Base-by-base conservation (phyloP, 495 filamentous ascomycete species). In the Penicillium ochrochloron region DNA sequence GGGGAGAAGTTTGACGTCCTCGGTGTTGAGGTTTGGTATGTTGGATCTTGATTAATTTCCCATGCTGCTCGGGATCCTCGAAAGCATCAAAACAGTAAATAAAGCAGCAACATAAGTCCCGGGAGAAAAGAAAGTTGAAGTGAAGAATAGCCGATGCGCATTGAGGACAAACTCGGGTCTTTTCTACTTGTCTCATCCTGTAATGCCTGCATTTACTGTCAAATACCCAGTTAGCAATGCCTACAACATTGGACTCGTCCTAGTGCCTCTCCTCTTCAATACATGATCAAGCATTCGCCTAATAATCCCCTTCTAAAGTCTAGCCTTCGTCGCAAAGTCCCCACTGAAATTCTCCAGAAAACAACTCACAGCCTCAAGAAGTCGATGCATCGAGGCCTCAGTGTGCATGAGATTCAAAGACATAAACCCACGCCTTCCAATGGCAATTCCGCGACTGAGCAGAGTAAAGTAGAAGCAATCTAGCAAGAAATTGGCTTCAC, bases 1-100 rank as follows among this genome's bases (percentile, higher is more conserved):
- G 95, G 95, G 6, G 86, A 88, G 69, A 97, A 97, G 72, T 99
- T 97, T 70, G 93, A 95, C 58, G 85, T 99, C 7, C 66, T 97
- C 2, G 94, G 93, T 10, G 91, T 97, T 3, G 96, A 99, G 80
- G 75, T 97, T 21, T 98, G 94, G 94, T 92, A 88, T 72, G 84
- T 97, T 61, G 83, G 83, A 12, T 68, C 78, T 14, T 83, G 60
- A 79, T 14, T 7, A 3, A 12, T 31, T 33, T 23, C 44, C 15
- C 17, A 59, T 50, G 27, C 9, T 52, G 59, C 44, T 23, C 35
- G 23, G 6, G 23, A n/a, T 15, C 27, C 17, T 35, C 2, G 2
- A n/a, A 23, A 14, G 17, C 17, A 21, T 14, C 23, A 19, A 56
- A 56, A 23, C 17, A 25, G 27, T 63, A 61, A 63, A 62, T 52